Conservation (phyloP, 176 grass and related monocot genomes). For the Leersia perrieri region DNA sequence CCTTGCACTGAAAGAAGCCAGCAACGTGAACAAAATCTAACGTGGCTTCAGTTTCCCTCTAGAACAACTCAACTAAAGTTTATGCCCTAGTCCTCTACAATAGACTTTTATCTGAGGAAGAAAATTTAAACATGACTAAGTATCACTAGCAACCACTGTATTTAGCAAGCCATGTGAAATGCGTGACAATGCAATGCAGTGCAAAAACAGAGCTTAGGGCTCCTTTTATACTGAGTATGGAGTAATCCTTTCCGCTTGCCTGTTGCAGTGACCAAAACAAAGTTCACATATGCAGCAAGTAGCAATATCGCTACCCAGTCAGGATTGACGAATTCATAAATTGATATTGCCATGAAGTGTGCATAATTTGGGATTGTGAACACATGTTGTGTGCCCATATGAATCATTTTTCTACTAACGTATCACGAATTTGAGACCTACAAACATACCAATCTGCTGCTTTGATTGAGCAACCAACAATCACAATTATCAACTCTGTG, state of each 20-base stretch:
- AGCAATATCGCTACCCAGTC: neutral
- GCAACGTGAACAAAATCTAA: too few relatives aligned
- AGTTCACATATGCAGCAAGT: neutral
- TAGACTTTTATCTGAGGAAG: too few relatives aligned
- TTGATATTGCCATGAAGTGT: neutral
- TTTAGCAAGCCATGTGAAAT: too few relatives aligned
- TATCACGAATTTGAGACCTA: slow-evolving; percentile 17
- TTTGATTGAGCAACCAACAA: neutral
- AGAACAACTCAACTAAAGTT: too few relatives aligned
- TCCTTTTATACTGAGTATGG: too few relatives aligned
- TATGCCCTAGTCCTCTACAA: too few relatives aligned
- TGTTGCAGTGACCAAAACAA: neutral
- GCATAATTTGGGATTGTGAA: neutral
- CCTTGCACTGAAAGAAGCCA: too few relatives aligned
- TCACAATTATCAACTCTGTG: neutral
- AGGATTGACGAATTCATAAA: neutral
- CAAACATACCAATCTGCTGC: neutral
- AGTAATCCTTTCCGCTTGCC: neutral
- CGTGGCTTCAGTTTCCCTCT: too few relatives aligned
- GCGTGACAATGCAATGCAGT: too few relatives aligned
- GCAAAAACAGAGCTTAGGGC: too few relatives aligned
- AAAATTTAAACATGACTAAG: too few relatives aligned
- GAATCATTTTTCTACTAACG: slow-evolving; percentile 26
- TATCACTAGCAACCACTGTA: too few relatives aligned
- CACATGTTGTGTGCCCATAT: neutral